A percentile compares a stretch with the other conserved stretches of the same genome.
These are phyloP conservation scores for Malus sylvestris DNA, from an alignment of 306 rosid genomes.

Conservation along the genomic window DNA sequence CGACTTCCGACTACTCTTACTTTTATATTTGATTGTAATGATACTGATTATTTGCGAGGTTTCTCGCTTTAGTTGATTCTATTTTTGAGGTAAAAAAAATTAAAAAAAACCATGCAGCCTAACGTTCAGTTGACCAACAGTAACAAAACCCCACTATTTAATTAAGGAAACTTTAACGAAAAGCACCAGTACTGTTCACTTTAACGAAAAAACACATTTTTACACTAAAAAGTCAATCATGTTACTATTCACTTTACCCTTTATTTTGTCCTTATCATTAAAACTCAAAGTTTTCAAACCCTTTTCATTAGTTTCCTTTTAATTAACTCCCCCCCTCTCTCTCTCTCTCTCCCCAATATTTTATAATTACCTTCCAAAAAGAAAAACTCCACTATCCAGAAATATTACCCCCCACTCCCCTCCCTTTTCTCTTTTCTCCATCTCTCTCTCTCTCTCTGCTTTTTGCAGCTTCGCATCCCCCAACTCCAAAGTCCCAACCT, in stretches of 20 bases:
- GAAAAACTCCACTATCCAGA: constrained; percentile 18
- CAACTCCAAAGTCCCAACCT: constrained; percentile 5
- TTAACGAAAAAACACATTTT: too few species aligned
- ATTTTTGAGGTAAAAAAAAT: too few species aligned
- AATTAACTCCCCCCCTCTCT: background rate
- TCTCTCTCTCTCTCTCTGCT: constrained; percentile 3
- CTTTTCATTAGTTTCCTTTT: background rate
- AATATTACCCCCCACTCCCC: background rate
- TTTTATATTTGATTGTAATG: too few species aligned
- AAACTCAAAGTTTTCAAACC: too few species aligned
- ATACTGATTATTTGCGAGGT: too few species aligned
- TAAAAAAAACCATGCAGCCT: constrained; percentile 7
- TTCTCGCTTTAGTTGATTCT: too few species aligned
- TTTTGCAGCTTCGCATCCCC: constrained; percentile 13
- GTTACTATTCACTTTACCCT: too few species aligned
- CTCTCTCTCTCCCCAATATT: background rate
- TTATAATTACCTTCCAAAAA: background rate
- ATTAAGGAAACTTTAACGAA: too few species aligned
- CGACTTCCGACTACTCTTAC: too few species aligned
- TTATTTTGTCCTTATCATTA: too few species aligned
- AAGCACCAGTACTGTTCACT: too few species aligned
- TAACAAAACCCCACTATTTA: constrained; percentile 31
- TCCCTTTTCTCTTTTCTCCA: background rate
- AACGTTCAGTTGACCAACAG: constrained; percentile 56
- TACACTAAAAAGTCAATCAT: too few species aligned